Evolutionary conservation across 1,139 yeast genomes (phyloP).

Genomic region (Geotrichum candidum): DNA sequence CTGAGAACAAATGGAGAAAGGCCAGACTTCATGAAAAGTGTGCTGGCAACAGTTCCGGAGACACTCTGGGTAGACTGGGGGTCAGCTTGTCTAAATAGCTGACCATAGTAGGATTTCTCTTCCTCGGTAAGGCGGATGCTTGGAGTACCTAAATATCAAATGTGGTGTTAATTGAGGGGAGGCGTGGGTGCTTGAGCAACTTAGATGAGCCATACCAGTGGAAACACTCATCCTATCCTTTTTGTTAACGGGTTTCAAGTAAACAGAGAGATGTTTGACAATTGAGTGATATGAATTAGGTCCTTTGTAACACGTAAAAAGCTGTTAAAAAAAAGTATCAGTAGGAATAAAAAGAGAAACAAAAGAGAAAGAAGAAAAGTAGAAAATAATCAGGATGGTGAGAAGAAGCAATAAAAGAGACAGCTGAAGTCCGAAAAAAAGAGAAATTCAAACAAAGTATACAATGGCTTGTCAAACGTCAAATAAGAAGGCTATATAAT

Average conservation of each 20-base stretch:
- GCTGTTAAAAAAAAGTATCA: neutral
- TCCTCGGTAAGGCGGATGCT: neutral
- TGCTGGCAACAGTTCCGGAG: conserved; percentile 82
- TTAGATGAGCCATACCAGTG: neutral
- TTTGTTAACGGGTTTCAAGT: neutral
- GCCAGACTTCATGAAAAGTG: conserved; percentile 79
- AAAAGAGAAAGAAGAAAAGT: neutral
- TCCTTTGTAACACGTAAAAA: neutral
- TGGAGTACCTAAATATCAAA: neutral
- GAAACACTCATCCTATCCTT: neutral
- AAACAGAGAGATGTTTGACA: neutral
- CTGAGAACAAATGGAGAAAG: conserved; percentile 73
- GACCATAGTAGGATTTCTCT: conserved; percentile 5
- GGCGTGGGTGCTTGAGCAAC: neutral
- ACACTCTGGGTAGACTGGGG: conserved; percentile 72
- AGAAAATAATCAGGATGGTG: neutral
- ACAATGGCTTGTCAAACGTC: neutral
- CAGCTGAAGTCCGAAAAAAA: neutral
- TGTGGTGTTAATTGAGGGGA: neutral
- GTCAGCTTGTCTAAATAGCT: conserved; percentile 70
- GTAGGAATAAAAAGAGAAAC: neutral
- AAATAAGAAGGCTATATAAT: neutral
- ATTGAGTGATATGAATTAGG: neutral
- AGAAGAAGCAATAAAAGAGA: neutral
- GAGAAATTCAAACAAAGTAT: neutral